phyloP scores from a whole-genome alignment of 2,329 filamentous ascomycete species.

The Bipolaris gigantea region DNA sequence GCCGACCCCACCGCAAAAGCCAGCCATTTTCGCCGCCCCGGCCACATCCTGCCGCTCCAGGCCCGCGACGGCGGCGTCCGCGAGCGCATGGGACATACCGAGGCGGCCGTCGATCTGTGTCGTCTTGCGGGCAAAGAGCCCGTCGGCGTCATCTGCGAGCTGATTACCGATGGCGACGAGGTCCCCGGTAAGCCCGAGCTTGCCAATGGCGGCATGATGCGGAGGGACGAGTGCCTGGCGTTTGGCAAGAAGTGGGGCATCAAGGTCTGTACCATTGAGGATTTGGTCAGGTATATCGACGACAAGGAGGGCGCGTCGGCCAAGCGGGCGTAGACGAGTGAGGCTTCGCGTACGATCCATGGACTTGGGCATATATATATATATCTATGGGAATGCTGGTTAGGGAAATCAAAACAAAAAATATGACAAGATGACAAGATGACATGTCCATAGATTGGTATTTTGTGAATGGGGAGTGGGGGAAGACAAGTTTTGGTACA shows the following conservation, averaged over 20 bases:
- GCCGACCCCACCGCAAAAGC: slow-evolving; percentile 62
- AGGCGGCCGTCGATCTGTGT: slow-evolving; percentile 91
- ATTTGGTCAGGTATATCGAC: slow-evolving; percentile 78
- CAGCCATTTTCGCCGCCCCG: slow-evolving; percentile 74
- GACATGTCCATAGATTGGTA: too few species aligned
- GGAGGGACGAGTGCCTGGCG: slow-evolving; percentile 80
- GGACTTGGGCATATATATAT: too few species aligned
- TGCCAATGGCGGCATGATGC: slow-evolving; percentile 80
- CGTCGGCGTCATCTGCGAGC: slow-evolving; percentile 84
- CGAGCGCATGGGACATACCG: slow-evolving; percentile 82
- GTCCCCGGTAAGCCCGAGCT: slow-evolving; percentile 68
- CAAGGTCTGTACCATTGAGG: slow-evolving; percentile 94
- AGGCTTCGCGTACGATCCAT: too few species aligned
- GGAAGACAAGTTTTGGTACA: too few species aligned
- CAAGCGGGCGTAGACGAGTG: slow-evolving; percentile 5
- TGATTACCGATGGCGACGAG: slow-evolving; percentile 82
- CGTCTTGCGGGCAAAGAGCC: slow-evolving; percentile 71
- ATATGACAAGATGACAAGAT: background rate
- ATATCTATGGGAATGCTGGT: too few species aligned
- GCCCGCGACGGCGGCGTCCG: slow-evolving; percentile 79
- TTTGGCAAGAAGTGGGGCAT: slow-evolving; percentile 89
- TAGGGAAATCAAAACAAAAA: background rate
- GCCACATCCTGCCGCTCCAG: slow-evolving; percentile 85
- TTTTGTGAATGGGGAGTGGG: too few species aligned
- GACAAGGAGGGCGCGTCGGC: slow-evolving; percentile 62